phyloP scores from a whole-genome alignment of 129 eudicot species.

The Flaveria brownii region DNA sequence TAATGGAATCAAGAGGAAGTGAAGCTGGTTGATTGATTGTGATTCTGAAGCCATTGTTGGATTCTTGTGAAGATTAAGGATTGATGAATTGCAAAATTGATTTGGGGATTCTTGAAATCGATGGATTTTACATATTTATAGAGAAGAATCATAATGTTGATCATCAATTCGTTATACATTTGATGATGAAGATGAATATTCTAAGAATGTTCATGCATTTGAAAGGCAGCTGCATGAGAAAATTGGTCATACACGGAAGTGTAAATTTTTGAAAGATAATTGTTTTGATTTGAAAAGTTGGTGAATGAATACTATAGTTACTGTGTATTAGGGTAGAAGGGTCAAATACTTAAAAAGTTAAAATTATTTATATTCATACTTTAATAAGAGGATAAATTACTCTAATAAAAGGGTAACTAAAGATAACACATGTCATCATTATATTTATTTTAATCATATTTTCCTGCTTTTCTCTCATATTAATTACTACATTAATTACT shows the following conservation, averaged over 20 bases:
- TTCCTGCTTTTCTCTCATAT: too few species aligned
- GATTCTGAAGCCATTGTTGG: constrained; percentile 18
- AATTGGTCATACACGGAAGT: constrained; percentile 16
- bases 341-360: too few species aligned
- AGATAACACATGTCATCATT: too few species aligned
- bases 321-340: too few species aligned
- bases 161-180: neutral
- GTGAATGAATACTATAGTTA: too few species aligned
- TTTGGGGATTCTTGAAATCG: neutral
- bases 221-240: neutral
- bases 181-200: constrained; percentile 3
- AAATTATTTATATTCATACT: too few species aligned
- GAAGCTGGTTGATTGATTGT: constrained; percentile 32
- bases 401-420: too few species aligned
- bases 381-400: too few species aligned
- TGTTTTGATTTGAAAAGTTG: neutral
- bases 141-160: neutral
- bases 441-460: too few species aligned
- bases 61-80: neutral
- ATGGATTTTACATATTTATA: neutral
- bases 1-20: constrained; percentile 49
- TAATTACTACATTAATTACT: too few species aligned
- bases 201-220: constrained; percentile 11
- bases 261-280: neutral
- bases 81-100: neutral